Percentiles rank a stretch among this genome's conserved stretches.
phyloP scores from a whole-genome alignment of 495 filamentous ascomycete species.

The Daldinia caldariorum region DNA sequence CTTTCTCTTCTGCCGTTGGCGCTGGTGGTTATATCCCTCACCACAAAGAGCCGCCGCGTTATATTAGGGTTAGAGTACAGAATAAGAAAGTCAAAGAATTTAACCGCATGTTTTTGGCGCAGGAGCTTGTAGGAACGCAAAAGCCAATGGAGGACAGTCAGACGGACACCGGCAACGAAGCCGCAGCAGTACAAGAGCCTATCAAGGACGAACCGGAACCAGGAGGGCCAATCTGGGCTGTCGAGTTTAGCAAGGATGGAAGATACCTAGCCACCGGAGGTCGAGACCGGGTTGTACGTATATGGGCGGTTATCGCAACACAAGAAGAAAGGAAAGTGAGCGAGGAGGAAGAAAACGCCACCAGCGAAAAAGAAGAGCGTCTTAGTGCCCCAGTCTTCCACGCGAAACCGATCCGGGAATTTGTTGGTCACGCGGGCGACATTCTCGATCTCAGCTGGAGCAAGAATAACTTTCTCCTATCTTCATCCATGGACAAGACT shows the following conservation, averaged over 20 bases:
- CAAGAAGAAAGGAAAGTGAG: conserved; percentile 77
- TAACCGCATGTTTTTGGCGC: conserved; percentile 86
- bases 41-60: conserved; percentile 88
- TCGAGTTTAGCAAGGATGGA: conserved; percentile 93
- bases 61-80: conserved; percentile 83
- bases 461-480: conserved; percentile 98
- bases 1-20: conserved; percentile 78
- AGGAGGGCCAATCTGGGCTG: conserved; percentile 83
- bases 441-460: conserved; percentile 96
- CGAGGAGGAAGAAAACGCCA: conserved; percentile 74
- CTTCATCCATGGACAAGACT: conserved; percentile 98
- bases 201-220: conserved; percentile 46
- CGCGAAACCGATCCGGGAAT: conserved; percentile 77
- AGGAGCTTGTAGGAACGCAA: conserved; percentile 73
- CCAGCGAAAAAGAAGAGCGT: conserved; percentile 62
- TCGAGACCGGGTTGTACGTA: conserved; percentile 83
- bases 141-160: conserved; percentile 26
- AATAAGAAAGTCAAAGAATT: conserved; percentile 88
- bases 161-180: conserved; percentile 49
- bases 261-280: conserved; percentile 90
- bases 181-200: conserved; percentile 47
- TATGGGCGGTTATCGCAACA: conserved; percentile 90
- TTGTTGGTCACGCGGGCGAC: conserved; percentile 85
- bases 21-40: conserved; percentile 83
- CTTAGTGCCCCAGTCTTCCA: conserved; percentile 94